Evolutionary conservation across 2,329 filamentous ascomycete species (phyloP).

Genomic region (Exophiala phaeomuriformis): DNA sequence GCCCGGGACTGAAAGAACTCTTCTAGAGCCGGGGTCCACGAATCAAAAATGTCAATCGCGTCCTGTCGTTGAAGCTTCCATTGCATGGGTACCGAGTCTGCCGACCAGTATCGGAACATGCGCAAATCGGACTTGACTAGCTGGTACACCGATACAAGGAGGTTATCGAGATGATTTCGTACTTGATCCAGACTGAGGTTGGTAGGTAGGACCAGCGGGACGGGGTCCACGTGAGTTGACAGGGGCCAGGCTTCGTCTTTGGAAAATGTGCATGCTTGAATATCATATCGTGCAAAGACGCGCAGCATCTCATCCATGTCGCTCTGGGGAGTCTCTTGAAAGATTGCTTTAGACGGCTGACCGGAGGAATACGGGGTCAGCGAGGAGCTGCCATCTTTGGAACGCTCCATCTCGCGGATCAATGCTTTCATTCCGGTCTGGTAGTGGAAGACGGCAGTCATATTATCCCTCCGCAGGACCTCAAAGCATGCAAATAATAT

Average conservation of each 20-base stretch:
- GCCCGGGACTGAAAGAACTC: slow-evolving; percentile 18
- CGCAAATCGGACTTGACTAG: slow-evolving; percentile 26
- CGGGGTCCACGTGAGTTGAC: slow-evolving; percentile 6
- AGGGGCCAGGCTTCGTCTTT: slow-evolving; percentile 24
- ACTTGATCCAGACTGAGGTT: slow-evolving; percentile 24
- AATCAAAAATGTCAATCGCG: slow-evolving; percentile 25
- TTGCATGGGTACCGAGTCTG: slow-evolving; percentile 19
- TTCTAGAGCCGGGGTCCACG: slow-evolving; percentile 25
- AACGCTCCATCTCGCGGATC: slow-evolving; percentile 26
- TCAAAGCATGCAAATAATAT: slow-evolving; percentile 63
- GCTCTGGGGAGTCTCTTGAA: slow-evolving; percentile 24
- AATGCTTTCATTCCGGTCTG: slow-evolving; percentile 27
- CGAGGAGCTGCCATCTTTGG: slow-evolving; percentile 28
- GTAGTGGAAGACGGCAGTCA: slow-evolving; percentile 28
- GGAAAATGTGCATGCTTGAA: slow-evolving; percentile 28
- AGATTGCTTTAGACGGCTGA: slow-evolving; percentile 9
- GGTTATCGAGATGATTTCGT: slow-evolving; percentile 26
- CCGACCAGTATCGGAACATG: slow-evolving; percentile 27
- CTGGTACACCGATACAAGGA: slow-evolving; percentile 28
- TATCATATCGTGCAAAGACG: slow-evolving; percentile 28
- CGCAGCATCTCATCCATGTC: slow-evolving; percentile 26
- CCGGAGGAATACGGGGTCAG: slow-evolving; percentile 13
- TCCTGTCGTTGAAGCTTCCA: slow-evolving; percentile 21
- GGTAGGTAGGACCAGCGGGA: slow-evolving; percentile 23
- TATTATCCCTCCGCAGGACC: slow-evolving; percentile 29